Evolutionary conservation across 1,284 basidiomycete species (phyloP), one percentile per base, ranked within the genome.

Genomic region (Heterobasidion parviporum): DNA sequence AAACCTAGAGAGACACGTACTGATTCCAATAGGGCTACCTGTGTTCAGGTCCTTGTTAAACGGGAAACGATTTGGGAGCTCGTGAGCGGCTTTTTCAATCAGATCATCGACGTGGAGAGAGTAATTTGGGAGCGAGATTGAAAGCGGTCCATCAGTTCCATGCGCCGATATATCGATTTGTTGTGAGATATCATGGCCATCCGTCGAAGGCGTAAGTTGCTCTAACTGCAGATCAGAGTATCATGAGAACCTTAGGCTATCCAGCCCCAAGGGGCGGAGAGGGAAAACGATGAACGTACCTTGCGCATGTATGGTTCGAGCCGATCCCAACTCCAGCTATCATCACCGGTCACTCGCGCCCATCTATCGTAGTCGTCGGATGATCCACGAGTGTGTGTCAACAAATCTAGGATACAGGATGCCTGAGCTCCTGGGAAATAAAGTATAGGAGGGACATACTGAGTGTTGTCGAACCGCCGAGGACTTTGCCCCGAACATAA

Each of bases 41-140:
- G 64, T 64, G 48, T 74, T 72, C 55, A 69, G 64, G 57, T 78
- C 76, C 14, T 63, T 56, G 56, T 72, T 74, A 62, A 67, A 76
- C 0, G 70, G 65, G 54, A 75, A 77, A 44, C 71, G 67, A 1
- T 57, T 58, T 0, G 61, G 36, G 1, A 71, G 60, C 50, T 71
- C 60, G 38, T 66, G 56, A 1, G 67, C 67, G 0, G 74, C 66
- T n/a, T 65, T 59, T 6, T 73, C 59, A 6, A 75, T 65, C 8
- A 60, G 60, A 0, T 63, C 38, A 57, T 77, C 74, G 7, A 73
- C 62, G 1, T 64, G 58, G 8, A 62, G 57, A 15, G 69, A 62
- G 35, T 63, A 65, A 1, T 70, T 70, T 3, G 68, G 67, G n/a
- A 76, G 43, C 9, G 35, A 41, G 9, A 43, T 14, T 9, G 9